Evolutionary conservation across 2,329 filamentous ascomycete species (phyloP), one percentile per base, ranked within the genome.

Genomic region (Claviceps humidiphila): DNA sequence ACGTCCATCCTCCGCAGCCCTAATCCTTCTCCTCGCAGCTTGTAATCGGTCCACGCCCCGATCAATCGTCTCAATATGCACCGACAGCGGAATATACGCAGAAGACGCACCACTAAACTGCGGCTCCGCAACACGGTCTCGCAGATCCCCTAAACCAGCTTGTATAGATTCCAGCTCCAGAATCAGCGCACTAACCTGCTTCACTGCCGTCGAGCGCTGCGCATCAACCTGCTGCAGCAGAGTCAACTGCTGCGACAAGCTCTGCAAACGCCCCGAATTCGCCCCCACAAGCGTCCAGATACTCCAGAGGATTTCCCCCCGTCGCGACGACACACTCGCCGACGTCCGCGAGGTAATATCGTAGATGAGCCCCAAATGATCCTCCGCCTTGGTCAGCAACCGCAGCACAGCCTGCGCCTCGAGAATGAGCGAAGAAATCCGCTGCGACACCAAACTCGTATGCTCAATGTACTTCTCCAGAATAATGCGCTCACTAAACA

Each of bases 271-370:
- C 17, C 71, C 68, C 37, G 74, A 71, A 63, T 90, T 88, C 20
- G 77, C 84, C 46, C 87, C 87, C 14, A 93, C 72, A 55, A 84
- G 77, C 0, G 83, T 86, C 84, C 87, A 89, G 8, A 93, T 71
- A 14, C 77, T 75, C 54, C 79, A 80, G 52, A 90, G 74, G 2
- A 89, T 74, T 54, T 87, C 79, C 52, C 83, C 80, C 43, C 80
- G 80, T 53, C 77, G 72, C 14, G 73, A 74, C 48, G 77, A 71
- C 26, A 84, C 74, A 50, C 73, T 74, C 51, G 78, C 69, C 46
- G 80, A 76, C 56, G 85, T 84, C 55, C 78, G 79, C 17, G 78
- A 75, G 2, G 83, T 78, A 52, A 89, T 81, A 20, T 79, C 79
- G 59, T 84, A 77, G 58, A 94, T 90, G 20, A 81, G 70, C 39